Evolutionary conservation across 2,329 filamentous ascomycete species (phyloP).

Genomic region (Teratosphaeriaceae sp.): DNA sequence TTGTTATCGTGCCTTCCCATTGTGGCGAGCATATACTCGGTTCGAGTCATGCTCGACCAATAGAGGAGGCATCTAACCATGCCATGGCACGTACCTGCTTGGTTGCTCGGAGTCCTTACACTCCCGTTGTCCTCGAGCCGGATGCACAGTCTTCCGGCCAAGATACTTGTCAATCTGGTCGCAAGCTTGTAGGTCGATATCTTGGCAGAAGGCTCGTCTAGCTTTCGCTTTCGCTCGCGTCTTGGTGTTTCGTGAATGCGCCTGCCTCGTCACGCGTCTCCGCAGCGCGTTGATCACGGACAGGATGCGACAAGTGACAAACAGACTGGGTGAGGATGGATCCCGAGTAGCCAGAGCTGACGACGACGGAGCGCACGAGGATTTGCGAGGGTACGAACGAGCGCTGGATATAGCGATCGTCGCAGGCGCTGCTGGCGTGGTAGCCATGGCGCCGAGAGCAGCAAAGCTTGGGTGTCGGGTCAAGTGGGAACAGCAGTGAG

Average conservation of each 20-base stretch:
- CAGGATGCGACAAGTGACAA: constrained; percentile 33
- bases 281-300: constrained; percentile 34
- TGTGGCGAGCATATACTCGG: too few relatives aligned
- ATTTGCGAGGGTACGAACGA: too few relatives aligned
- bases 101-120: too few relatives aligned
- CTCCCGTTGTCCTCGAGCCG: not conserved
- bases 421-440: too few relatives aligned
- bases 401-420: too few relatives aligned
- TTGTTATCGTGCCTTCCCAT: not conserved
- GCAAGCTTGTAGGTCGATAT: constrained; percentile 23
- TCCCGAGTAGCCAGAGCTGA: too few relatives aligned
- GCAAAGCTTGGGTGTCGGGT: too few relatives aligned
- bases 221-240: constrained; percentile 8
- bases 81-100: too few relatives aligned
- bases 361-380: not conserved
- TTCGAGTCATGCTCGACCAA: too few relatives aligned
- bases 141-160: constrained; percentile 9
- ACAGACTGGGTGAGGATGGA: constrained; percentile 22
- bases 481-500: too few relatives aligned
- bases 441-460: too few relatives aligned
- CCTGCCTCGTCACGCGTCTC: constrained; percentile 31
- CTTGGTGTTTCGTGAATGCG: not conserved
- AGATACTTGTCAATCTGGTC: constrained; percentile 16
- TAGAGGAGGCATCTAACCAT: too few relatives aligned
- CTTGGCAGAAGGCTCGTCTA: constrained; percentile 23